These are phyloP conservation scores for Mycena leptocephala DNA, from an alignment of 768 basidiomycete genomes.

Conservation along the genomic window DNA sequence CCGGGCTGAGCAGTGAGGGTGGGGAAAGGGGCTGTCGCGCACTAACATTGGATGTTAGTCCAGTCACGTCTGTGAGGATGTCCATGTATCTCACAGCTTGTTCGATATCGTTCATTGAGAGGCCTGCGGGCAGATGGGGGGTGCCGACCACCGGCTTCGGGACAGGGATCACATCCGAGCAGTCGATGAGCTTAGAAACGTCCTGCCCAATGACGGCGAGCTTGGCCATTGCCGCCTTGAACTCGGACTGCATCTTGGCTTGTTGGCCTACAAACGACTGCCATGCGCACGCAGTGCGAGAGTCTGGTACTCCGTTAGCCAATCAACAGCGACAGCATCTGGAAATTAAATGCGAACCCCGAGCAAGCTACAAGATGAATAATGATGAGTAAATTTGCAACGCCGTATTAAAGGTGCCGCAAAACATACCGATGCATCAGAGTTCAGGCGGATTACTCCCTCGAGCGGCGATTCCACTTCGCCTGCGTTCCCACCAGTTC, in stretches of 20 bases:
- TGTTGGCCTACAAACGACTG: slow-evolving; percentile 59
- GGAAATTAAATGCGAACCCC: slow-evolving; percentile 34
- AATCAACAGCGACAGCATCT: neutral
- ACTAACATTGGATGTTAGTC: slow-evolving; percentile 40
- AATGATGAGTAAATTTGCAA: neutral
- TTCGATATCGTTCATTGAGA: slow-evolving; percentile 46
- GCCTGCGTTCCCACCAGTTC: slow-evolving; percentile 54
- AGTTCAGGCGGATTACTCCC: slow-evolving; percentile 63
- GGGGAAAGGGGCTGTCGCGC: slow-evolving; percentile 54
- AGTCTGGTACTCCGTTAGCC: slow-evolving; percentile 45
- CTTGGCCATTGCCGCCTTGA: slow-evolving; percentile 63
- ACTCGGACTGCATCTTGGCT: slow-evolving; percentile 49
- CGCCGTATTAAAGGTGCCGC: neutral
- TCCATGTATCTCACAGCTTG: slow-evolving; percentile 41
- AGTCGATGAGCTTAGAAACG: slow-evolving; percentile 54
- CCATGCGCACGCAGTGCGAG: slow-evolving; percentile 65
- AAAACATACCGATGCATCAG: slow-evolving; percentile 49
- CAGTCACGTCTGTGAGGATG: slow-evolving; percentile 34
- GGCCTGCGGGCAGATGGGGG: slow-evolving; percentile 52
- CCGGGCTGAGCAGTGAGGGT: slow-evolving; percentile 50
- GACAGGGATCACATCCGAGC: slow-evolving; percentile 61
- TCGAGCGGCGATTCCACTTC: slow-evolving; percentile 57
- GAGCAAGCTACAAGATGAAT: slow-evolving; percentile 41
- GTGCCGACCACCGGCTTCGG: slow-evolving; percentile 45
- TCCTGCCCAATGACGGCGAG: slow-evolving; percentile 61